phyloP scores from a whole-genome alignment of 208 protist species.

The Crithidia acanthocephali region DNA sequence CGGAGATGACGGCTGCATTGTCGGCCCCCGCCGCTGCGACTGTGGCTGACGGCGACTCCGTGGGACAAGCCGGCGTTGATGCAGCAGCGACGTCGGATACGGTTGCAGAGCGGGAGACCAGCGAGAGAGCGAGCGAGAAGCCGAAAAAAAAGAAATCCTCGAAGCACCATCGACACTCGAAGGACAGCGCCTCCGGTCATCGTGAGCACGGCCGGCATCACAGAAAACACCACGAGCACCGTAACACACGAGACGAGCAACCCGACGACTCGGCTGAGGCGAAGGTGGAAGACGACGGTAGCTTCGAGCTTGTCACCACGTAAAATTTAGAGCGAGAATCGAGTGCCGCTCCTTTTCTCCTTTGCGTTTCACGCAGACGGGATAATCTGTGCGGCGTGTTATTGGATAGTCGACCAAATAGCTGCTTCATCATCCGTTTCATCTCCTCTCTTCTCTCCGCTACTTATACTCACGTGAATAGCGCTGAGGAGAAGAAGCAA shows the following conservation, averaged over 20 bases:
- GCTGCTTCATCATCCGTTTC: no score
- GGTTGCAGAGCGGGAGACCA: not conserved
- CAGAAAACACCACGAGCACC: not conserved
- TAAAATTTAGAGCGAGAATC: constrained; percentile 13
- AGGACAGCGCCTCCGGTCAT: not conserved
- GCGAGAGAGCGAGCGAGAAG: not conserved
- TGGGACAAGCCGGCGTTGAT: not conserved
- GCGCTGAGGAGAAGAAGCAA: no score
- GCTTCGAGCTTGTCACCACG: constrained; percentile 43
- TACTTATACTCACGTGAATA: no score
- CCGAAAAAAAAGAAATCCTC: constrained; percentile 1
- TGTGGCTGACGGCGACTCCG: not conserved
- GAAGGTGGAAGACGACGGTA: constrained; percentile 30
- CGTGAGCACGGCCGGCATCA: not conserved
- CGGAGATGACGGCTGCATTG: constrained; percentile 31
- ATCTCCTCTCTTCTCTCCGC: no score
- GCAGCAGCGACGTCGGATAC: no score
- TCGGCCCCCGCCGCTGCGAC: constrained; percentile 5
- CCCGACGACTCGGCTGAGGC: not conserved
- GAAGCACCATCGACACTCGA: constrained; percentile 2
- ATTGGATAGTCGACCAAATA: no score
- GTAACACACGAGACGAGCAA: not conserved
- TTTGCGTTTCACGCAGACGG: not conserved
- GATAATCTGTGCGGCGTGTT: no score
- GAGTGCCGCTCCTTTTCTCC: not conserved